Base-by-base conservation (phyloP, 2,329 filamentous ascomycete species). In the Cytospora piceicola region DNA sequence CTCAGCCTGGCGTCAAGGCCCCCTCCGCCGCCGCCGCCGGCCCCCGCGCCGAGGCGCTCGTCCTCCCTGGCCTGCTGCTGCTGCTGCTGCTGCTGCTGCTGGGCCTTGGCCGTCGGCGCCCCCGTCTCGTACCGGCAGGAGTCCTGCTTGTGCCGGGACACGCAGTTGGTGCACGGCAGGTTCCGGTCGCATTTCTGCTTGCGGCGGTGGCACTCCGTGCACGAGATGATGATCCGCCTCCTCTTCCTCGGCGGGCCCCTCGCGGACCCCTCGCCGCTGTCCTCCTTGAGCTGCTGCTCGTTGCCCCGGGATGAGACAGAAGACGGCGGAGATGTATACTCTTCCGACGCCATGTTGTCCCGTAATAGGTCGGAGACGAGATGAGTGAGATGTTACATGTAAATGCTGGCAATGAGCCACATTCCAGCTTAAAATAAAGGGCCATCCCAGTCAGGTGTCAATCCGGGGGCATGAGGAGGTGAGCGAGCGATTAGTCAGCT, bases 161-260 rank as follows among this genome's bases (percentile, higher is more conserved):
- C 77, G 74, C 86, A 89, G 72, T 88, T 88, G 56, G 82, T 81
- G 73, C 86, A 88, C 2, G 86, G 86, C 67, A 83, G 77, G 67
- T 83, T 80, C 66, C 86, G 82, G 72, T 89, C 85, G 73, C 86
- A 89, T 82, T 86, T 86, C 72, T 88, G 85, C 72, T 89, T 89
- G 67, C 87, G 80, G 67, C 86, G 79, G 74, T 89, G 87, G 70
- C 87, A 89, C 72, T 89, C 86, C 14, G 82, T 86, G 70, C 87
- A 89, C 9, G 85, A 88, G 65, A 89, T 86, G 54, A 88, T 85
- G 52, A 86, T 79, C 49, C 87, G 81, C 71, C 84, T 82, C 69
- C 87, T 80, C 75, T 88, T 88, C 64, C 83, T 81, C 5, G 82
- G 80, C 22, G 81, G 80, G 51, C 75, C 77, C 67, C 75, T 77